Evolutionary conservation across 495 filamentous ascomycete genomes (phyloP).

Genomic region (Astrocystis sublimbata): DNA sequence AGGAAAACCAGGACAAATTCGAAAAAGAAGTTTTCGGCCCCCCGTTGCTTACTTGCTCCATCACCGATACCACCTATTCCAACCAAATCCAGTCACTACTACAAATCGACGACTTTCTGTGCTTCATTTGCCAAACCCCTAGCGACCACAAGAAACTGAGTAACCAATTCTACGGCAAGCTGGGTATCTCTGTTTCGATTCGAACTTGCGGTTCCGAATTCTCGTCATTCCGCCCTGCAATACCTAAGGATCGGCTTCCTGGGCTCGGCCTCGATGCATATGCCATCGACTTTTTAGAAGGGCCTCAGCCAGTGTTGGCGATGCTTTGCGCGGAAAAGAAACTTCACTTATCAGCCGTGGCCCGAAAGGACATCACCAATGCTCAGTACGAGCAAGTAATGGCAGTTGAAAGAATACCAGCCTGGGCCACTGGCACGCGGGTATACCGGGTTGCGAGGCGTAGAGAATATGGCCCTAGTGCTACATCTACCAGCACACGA

Average conservation of each 20-base stretch:
- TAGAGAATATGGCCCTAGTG: conserved; percentile 70
- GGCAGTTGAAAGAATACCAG: conserved; percentile 44
- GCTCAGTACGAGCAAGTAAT: conserved; percentile 63
- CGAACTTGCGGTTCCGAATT: conserved; percentile 54
- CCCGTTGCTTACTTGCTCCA: conserved; percentile 74
- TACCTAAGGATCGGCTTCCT: conserved; percentile 56
- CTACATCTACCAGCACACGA: conserved; percentile 63
- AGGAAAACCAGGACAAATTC: conserved; percentile 68
- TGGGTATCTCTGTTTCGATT: conserved; percentile 67
- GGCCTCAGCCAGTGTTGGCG: conserved; percentile 80
- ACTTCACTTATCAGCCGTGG: conserved; percentile 67
- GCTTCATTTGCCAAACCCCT: conserved; percentile 73
- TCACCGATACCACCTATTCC: conserved; percentile 74
- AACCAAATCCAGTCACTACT: conserved; percentile 74
- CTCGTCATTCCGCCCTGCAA: conserved; percentile 51
- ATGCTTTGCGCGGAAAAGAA: conserved; percentile 74
- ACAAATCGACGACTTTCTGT: conserved; percentile 59
- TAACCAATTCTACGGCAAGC: conserved; percentile 49
- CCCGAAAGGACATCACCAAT: conserved; percentile 60
- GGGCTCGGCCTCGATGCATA: conserved; percentile 74
- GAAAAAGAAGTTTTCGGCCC: conserved; percentile 84
- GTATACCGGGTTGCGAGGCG: conserved; percentile 62
- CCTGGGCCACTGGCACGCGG: conserved; percentile 64
- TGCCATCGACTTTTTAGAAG: conserved; percentile 72
- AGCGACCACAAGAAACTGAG: conserved; percentile 73